A percentile compares a stretch with the other conserved stretches of the same genome.
These are phyloP conservation scores for Xylariaceae sp. DNA, from an alignment of 2,329 filamentous ascomycete genomes.

Conservation along the genomic window DNA sequence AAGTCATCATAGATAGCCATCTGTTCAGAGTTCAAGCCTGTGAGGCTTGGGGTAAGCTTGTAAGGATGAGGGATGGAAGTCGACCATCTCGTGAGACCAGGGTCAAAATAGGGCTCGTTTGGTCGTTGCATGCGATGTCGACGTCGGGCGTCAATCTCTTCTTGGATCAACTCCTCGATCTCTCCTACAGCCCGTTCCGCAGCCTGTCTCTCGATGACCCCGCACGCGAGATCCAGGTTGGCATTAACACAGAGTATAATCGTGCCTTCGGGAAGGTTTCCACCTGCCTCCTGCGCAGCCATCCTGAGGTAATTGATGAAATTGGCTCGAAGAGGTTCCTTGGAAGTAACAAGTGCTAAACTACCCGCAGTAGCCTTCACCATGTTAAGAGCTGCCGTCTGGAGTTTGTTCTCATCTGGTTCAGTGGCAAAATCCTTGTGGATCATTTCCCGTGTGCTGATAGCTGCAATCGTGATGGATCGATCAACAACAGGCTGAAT, in stretches of 20 bases:
- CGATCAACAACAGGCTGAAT: conserved; percentile 96
- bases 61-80: conserved; percentile 92
- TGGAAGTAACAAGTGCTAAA: conserved; percentile 93
- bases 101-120: conserved; percentile 80
- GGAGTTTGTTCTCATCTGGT: conserved; percentile 79
- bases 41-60: conserved; percentile 66
- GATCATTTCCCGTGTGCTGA: conserved; percentile 92
- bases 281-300: conserved; percentile 64
- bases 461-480: conserved; percentile 95
- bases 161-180: conserved; percentile 89
- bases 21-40: conserved; percentile 83
- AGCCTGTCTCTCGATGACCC: conserved; percentile 90
- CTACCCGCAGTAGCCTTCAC: conserved; percentile 93
- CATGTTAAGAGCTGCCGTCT: conserved; percentile 85
- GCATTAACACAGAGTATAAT: conserved; percentile 99
- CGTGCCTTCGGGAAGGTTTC: conserved; percentile 85
- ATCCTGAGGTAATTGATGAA: conserved; percentile 93
- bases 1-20: conserved; percentile 97
- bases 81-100: conserved; percentile 81
- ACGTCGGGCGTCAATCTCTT: conserved; percentile 72
- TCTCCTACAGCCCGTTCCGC: conserved; percentile 90
- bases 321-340: conserved; percentile 92
- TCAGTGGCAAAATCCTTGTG: conserved; percentile 96
- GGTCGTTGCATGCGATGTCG: conserved; percentile 71
- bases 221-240: conserved; percentile 89